Evolutionary conservation across 1,139 yeast genomes (phyloP), one percentile per base, ranked within the genome.

Genomic region (Williopsis jadinii): DNA sequence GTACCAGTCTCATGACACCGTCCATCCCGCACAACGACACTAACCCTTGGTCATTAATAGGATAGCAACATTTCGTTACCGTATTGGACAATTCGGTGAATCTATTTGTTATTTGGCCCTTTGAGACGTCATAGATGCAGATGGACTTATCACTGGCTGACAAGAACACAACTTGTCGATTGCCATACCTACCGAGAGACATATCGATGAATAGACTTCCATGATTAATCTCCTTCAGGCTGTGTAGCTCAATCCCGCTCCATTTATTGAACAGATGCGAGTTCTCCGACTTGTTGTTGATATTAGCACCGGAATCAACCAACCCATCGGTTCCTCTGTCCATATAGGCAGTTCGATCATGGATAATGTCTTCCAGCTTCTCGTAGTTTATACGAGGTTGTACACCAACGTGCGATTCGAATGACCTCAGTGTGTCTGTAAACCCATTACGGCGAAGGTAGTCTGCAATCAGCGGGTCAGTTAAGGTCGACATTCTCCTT

Each of bases 381-480:
- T 80, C 87, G 36, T 67, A 51, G 1, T 41, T 47, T 33, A 47
- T 30, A 2, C 13, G 37, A 10, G 45, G 52, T 14, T 67, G 57
- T 27, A 59, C 52, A 0, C 73, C 72, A 24, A 70, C 58, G 40
- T 78, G 84, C 14, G 53, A 49, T 46, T 78, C 74, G 42, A 81
- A 74, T 9, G 64, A 56, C 11, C 58, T 58, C 10, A 80, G 59
- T 0, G 90, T 76, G 1, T 63, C 61, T 1, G 44, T 46, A 39
- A 67, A 70, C 1, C 75, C 73, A 34, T 77, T 68, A 14, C 66
- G 60, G 34, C 65, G 57, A 12, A 83, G 66, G 50, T 73, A 82
- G 28, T 77, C 75, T 0, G 84, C 85, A 11, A 83, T 64, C 30
- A 80, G 50, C 3, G 62, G 48, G 35, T 68, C 60, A 1, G 62